Base-by-base conservation (phyloP, 768 basidiomycete genomes). In the Lyophyllum shimeji region DNA sequence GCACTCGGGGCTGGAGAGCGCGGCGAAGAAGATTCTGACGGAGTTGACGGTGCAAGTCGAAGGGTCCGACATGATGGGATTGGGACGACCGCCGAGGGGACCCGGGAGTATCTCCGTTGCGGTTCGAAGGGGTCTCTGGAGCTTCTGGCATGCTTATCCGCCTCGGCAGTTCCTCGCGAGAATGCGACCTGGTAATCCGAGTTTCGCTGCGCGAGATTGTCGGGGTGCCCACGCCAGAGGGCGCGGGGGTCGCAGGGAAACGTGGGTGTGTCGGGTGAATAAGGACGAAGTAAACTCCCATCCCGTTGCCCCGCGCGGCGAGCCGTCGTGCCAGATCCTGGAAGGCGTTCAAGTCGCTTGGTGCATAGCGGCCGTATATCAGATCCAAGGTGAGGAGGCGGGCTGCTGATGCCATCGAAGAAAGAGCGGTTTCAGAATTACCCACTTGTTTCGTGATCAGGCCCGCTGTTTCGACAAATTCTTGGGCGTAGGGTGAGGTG, bases 221-320 rank as follows among this genome's bases (percentile, higher is more conserved):
- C 7, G 75, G 73, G 2, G 75, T 71, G 3, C 55, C 40, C 3
- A 69, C 60, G 8, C 50, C 61, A 8, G 82, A 78, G 0, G 69
- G 64, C 3, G 59, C 66, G 13, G 83, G 82, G 0, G 82, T 81
- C 0, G 70, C 62, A 1, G 81, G 81, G 60, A 88, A 89, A 52
- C 67, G 76, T 62, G 85, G 82, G 40, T 83, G 69, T 18, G 77
- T 79, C 0, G 86, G 82, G 59, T 90, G 85, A 9, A 87, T 78
- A n/a, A 90, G 64, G 0, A 67, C 69, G 57, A 86, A 89, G 63
- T 87, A 90, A 37, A 80, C 66, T 18, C 69, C 72, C 76, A 90
- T 75, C 17, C 89, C 89, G 58, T 85, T 76, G n/a, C 81, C 79
- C 7, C 84, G 73, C 11, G 80, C 82, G 3, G 78, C 76, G 58